Percentiles rank a stretch among this genome's conserved stretches.
phyloP scores from a whole-genome alignment of 2,329 filamentous ascomycete species.

The Fusarium sp. region DNA sequence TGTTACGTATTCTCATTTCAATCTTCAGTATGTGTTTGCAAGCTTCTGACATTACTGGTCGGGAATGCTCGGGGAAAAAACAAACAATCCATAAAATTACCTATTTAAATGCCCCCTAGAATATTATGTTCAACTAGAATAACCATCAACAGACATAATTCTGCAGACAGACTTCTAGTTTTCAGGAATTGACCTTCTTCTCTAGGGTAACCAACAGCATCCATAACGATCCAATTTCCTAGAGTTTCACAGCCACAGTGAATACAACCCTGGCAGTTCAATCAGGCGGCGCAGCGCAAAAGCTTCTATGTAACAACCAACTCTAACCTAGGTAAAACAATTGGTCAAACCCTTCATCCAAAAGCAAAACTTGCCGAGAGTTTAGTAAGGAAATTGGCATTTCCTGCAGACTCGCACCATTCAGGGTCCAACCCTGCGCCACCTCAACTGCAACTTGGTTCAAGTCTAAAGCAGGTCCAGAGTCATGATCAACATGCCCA shows the following conservation, averaged over 20 bases:
- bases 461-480: background rate
- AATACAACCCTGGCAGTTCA: background rate
- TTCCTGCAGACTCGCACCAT: background rate
- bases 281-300: background rate
- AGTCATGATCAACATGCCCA: background rate
- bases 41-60: background rate
- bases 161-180: rapidly evolving
- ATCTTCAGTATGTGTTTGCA: rapidly evolving
- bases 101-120: rapidly evolving
- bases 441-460: too few species aligned
- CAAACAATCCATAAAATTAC: rapidly evolving
- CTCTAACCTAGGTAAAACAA: background rate
- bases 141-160: rapidly evolving
- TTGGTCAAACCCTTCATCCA: background rate
- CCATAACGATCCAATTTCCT: background rate
- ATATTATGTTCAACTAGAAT: rapidly evolving
- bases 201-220: background rate
- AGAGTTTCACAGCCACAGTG: background rate
- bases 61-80: rapidly evolving
- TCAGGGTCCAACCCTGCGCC: background rate
- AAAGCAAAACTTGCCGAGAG: background rate
- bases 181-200: background rate
- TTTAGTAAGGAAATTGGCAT: background rate
- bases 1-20: rapidly evolving
- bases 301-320: background rate